Evolutionary conservation across 371 early-diverging fungal genomes (phyloP).

Genomic region (Zychaea mexicana): DNA sequence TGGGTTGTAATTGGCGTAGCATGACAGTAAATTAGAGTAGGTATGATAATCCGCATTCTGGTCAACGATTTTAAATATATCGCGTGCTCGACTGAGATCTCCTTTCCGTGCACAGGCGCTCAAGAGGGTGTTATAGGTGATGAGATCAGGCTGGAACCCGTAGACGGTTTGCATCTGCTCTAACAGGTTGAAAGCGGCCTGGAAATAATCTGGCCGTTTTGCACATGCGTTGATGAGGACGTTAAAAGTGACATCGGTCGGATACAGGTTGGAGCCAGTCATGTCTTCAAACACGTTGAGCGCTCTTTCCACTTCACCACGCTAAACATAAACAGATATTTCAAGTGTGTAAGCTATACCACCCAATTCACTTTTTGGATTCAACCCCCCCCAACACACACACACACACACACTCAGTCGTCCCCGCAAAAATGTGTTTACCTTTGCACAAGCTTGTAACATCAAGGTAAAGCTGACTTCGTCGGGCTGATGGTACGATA

Average conservation of each 20-base stretch:
- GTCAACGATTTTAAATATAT: constrained; percentile 40
- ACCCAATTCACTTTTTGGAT: no score
- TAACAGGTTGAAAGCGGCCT: constrained; percentile 78
- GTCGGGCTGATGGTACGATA: constrained; percentile 78
- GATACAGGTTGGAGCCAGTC: constrained; percentile 63
- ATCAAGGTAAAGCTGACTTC: constrained; percentile 82
- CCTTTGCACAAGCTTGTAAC: constrained; percentile 90
- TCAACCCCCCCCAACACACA: no score
- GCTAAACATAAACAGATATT: constrained; percentile 15
- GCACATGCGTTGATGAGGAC: constrained; percentile 87
- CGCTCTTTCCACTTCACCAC: constrained; percentile 78
- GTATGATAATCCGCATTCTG: constrained; percentile 59
- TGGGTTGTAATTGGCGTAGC: constrained; percentile 58
- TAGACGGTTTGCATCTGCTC: constrained; percentile 78
- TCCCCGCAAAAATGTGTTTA: constrained; percentile 7
- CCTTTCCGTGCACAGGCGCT: constrained; percentile 73
- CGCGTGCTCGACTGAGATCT: constrained; percentile 63
- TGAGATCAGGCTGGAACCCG: constrained; percentile 77
- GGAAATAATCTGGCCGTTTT: constrained; percentile 77
- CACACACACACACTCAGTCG: no score
- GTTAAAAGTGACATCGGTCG: constrained; percentile 86
- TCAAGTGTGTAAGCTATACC: not conserved
- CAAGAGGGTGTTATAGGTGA: constrained; percentile 83
- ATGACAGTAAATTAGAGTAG: constrained; percentile 68
- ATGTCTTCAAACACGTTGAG: constrained; percentile 86